phyloP scores from a whole-genome alignment of 441 rosid species.

The Pelargonium myrrhifolium region DNA sequence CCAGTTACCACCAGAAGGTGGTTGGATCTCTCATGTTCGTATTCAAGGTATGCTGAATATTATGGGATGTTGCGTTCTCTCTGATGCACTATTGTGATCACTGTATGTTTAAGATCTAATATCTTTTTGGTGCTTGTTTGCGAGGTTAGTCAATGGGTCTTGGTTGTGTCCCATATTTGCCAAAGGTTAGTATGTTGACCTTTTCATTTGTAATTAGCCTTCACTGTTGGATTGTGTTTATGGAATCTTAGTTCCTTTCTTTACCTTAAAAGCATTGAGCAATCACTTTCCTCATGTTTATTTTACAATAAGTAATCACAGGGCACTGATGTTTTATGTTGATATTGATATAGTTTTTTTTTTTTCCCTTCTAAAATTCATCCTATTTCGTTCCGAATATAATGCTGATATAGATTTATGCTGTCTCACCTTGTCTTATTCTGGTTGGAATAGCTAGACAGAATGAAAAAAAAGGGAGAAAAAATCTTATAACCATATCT shows the following conservation, averaged over 20 bases:
- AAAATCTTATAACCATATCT: neutral
- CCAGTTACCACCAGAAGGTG: constrained; percentile 98
- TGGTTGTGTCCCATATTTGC: constrained; percentile 95
- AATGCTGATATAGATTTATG: neutral
- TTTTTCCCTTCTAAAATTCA: neutral
- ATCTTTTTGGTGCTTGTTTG: constrained; percentile 24
- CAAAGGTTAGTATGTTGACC: constrained; percentile 59
- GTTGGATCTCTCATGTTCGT: constrained; percentile 97
- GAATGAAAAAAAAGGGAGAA: neutral
- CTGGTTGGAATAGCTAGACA: neutral
- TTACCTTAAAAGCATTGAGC: neutral
- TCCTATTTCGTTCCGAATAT: neutral
- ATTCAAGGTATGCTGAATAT: constrained; percentile 60
- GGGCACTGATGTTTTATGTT: neutral
- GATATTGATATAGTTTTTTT: neutral
- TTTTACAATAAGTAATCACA: neutral
- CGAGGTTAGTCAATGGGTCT: constrained; percentile 98
- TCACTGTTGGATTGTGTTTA: neutral
- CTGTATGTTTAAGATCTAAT: constrained; percentile 10
- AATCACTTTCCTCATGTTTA: neutral
- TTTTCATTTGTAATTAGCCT: constrained; percentile 2
- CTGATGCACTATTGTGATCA: constrained; percentile 2
- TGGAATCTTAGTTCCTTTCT: neutral
- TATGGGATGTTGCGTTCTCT: neutral
- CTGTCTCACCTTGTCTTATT: neutral